A percentile compares a stretch with the other conserved stretches of the same genome.
Conservation (phyloP, 2,329 filamentous ascomycete species). For the Aureobasidium pullulans region DNA sequence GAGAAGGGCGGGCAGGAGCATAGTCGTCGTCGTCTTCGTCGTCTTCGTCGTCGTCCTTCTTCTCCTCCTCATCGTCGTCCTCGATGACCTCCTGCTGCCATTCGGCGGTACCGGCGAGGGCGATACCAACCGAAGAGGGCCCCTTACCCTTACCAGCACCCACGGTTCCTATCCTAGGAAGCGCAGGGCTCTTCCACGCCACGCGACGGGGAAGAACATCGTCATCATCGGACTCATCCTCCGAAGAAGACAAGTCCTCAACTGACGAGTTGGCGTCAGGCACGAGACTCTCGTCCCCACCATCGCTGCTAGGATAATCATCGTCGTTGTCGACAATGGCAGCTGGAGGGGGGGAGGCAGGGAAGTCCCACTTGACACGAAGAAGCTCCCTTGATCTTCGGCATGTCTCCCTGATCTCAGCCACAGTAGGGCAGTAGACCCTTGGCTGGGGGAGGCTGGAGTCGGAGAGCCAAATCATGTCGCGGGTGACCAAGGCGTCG, state of each 20-base stretch:
- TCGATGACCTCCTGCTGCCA: not conserved
- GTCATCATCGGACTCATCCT: slow-evolving; percentile 1
- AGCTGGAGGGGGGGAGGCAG: not conserved
- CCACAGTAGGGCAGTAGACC: too few relatives aligned
- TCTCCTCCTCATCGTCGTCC: not conserved
- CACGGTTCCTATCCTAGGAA: too few relatives aligned
- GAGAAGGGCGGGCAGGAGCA: not conserved
- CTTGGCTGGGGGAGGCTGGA: too few relatives aligned
- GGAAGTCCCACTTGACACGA: not conserved
- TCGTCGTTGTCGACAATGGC: not conserved
- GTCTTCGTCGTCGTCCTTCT: slow-evolving; percentile 2
- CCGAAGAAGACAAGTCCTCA: not conserved
- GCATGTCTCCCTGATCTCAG: too few relatives aligned
- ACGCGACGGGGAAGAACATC: not conserved
- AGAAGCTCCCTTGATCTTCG: too few relatives aligned
- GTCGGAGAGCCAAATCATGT: not conserved
- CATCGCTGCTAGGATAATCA: not conserved
- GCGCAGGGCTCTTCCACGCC: not conserved
- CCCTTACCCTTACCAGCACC: not conserved
- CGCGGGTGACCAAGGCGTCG: not conserved
- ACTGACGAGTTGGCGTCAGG: not conserved
- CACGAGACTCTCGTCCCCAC: not conserved
- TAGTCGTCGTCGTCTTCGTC: not conserved
- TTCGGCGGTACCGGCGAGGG: not conserved
- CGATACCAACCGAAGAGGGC: not conserved